Conservation (phyloP, 371 early-diverging fungal genomes). For the Dichotomocladium elegans region DNA sequence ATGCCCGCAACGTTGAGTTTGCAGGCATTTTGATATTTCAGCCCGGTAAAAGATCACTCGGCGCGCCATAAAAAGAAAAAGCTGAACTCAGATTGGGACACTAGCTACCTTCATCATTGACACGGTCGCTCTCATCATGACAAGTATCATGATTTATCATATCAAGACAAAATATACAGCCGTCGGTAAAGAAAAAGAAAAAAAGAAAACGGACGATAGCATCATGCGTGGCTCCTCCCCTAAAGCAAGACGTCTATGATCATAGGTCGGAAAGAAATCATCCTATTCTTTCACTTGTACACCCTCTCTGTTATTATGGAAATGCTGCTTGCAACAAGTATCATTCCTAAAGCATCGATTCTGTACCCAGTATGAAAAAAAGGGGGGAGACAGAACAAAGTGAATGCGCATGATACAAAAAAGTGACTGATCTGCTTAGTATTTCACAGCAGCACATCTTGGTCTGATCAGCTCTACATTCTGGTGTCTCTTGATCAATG, state of each 20-base stretch:
- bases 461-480: constrained; percentile 70
- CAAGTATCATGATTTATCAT: constrained; percentile 86
- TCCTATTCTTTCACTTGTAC: constrained; percentile 88
- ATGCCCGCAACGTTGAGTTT: constrained; percentile 86
- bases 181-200: constrained; percentile 64
- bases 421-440: constrained; percentile 39
- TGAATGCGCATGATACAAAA: too few species aligned
- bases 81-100: neutral
- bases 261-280: constrained; percentile 84
- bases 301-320: constrained; percentile 66
- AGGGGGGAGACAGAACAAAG: neutral
- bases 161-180: constrained; percentile 90
- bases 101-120: constrained; percentile 74
- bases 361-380: constrained; percentile 78
- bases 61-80: neutral
- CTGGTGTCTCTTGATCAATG: constrained; percentile 85
- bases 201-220: neutral
- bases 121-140: constrained; percentile 79
- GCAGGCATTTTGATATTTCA: constrained; percentile 81
- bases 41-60: constrained; percentile 56
- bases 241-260: neutral
- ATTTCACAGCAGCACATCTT: constrained; percentile 72
- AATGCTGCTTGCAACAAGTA: constrained; percentile 73
- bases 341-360: constrained; percentile 71
- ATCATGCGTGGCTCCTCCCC: constrained; percentile 14